These are phyloP conservation scores for Aureobasidium sp. DNA, from an alignment of 2,329 filamentous ascomycete species.

Conservation along the genomic window DNA sequence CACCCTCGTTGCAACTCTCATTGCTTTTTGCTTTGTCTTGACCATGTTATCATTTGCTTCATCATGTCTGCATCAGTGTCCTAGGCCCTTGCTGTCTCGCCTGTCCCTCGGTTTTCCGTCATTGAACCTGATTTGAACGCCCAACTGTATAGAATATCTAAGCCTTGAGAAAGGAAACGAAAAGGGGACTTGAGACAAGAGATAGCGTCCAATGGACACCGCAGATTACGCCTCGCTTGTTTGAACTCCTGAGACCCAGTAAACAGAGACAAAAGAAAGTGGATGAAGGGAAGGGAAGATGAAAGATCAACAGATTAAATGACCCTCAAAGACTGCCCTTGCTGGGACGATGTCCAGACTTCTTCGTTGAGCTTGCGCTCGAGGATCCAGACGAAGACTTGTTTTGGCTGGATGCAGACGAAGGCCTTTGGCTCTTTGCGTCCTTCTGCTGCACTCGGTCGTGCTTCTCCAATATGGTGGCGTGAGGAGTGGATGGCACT, in stretches of 20 bases:
- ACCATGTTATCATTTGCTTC: too few species aligned
- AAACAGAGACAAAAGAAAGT: background rate
- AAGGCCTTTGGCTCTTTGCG: slow-evolving; percentile 1
- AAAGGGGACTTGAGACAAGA: background rate
- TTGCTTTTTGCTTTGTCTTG: too few species aligned
- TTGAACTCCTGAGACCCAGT: background rate
- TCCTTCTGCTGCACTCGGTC: background rate
- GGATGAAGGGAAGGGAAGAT: background rate
- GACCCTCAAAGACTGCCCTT: slow-evolving; percentile 6
- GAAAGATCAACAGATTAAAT: background rate
- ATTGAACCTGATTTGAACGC: background rate
- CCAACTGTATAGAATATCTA: background rate
- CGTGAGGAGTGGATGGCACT: slow-evolving; percentile 13
- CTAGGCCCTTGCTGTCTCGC: too few species aligned
- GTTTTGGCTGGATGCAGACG: background rate
- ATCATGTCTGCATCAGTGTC: too few species aligned
- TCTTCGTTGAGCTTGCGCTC: background rate
- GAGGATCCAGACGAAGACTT: background rate
- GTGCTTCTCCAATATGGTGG: slow-evolving; percentile 8
- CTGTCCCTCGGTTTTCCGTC: too few species aligned
- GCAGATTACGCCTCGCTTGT: slow-evolving; percentile 17
- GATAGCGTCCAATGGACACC: background rate
- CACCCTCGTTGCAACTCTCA: too few species aligned
- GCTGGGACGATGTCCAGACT: background rate
- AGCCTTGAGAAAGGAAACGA: too few species aligned